These are phyloP conservation scores for Phylloporus arenicola DNA, from an alignment of 768 basidiomycete species.

Conservation along the genomic window DNA sequence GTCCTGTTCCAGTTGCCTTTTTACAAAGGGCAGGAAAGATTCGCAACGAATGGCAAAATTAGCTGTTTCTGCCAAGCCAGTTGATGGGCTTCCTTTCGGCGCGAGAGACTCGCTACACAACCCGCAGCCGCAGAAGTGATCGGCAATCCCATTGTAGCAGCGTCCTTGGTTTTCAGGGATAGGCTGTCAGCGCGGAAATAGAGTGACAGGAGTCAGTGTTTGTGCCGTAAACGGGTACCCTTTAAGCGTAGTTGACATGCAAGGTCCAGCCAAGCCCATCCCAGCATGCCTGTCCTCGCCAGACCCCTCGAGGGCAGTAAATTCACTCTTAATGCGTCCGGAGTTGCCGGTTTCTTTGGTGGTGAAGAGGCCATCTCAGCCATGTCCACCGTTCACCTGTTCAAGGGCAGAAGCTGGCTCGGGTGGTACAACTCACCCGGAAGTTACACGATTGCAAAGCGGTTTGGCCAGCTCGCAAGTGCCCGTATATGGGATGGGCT, in stretches of 20 bases:
- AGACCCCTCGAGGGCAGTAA: constrained; percentile 2
- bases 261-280: background rate
- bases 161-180: too few species aligned
- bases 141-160: too few species aligned
- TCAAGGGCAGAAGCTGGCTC: constrained; percentile 28
- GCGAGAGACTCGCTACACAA: too few species aligned
- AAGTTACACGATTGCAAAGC: constrained; percentile 31
- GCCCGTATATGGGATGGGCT: constrained; percentile 29
- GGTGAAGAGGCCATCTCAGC: constrained; percentile 36
- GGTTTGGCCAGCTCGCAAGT: constrained; percentile 26
- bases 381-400: constrained; percentile 33
- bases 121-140: too few species aligned
- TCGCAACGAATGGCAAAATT: too few species aligned
- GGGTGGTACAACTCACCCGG: constrained; percentile 37
- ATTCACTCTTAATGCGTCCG: constrained; percentile 26
- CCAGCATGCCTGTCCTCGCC: constrained; percentile 14
- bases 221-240: background rate
- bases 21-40: too few species aligned
- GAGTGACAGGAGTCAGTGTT: too few species aligned
- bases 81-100: too few species aligned
- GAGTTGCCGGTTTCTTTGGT: constrained; percentile 34
- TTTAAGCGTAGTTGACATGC: background rate
- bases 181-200: too few species aligned
- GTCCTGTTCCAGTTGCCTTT: too few species aligned
- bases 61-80: too few species aligned